These are phyloP conservation scores for Komagataella pseudopastoris DNA, from an alignment of 805 yeast genomes.

Conservation along the genomic window DNA sequence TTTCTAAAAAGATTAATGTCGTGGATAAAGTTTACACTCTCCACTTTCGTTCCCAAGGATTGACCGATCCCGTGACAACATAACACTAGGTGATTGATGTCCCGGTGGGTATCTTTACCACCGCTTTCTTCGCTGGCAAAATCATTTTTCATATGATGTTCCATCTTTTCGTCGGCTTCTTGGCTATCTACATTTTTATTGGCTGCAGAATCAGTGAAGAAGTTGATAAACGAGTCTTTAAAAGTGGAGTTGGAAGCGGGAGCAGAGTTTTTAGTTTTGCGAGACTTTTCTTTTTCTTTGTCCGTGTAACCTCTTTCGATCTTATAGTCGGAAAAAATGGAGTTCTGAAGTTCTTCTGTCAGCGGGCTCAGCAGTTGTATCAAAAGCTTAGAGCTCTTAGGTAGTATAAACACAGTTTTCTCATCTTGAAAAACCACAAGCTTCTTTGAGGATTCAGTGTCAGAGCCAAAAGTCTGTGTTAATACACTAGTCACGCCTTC, in stretches of 20 bases:
- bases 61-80: constrained; percentile 97
- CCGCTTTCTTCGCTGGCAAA: constrained; percentile 35
- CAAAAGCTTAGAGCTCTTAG: constrained; percentile 13
- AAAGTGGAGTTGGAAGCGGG: too few relatives aligned
- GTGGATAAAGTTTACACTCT: constrained; percentile 78
- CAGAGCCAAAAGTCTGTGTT: background rate
- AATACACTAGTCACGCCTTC: constrained; percentile 9
- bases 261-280: background rate
- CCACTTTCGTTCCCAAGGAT: constrained; percentile 61
- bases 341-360: constrained; percentile 10
- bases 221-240: background rate
- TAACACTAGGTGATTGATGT: constrained; percentile 49
- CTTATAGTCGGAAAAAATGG: constrained; percentile 31
- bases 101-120: constrained; percentile 24
- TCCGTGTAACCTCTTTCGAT: constrained; percentile 35
- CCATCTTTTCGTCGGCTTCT: constrained; percentile 20
- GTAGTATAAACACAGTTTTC: constrained; percentile 11
- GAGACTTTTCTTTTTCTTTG: constrained; percentile 1
- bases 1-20: constrained; percentile 57
- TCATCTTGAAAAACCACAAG: constrained; percentile 13
- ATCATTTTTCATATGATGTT: constrained; percentile 37
- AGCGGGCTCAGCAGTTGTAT: constrained; percentile 14
- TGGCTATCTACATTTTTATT: constrained; percentile 14
- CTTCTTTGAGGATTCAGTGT: constrained; percentile 7
- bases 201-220: constrained; percentile 1